Evolutionary conservation across 2,329 filamentous ascomycete genomes (phyloP), one percentile per base, ranked within the genome.

Genomic region (Sclerotinia spermophila): DNA sequence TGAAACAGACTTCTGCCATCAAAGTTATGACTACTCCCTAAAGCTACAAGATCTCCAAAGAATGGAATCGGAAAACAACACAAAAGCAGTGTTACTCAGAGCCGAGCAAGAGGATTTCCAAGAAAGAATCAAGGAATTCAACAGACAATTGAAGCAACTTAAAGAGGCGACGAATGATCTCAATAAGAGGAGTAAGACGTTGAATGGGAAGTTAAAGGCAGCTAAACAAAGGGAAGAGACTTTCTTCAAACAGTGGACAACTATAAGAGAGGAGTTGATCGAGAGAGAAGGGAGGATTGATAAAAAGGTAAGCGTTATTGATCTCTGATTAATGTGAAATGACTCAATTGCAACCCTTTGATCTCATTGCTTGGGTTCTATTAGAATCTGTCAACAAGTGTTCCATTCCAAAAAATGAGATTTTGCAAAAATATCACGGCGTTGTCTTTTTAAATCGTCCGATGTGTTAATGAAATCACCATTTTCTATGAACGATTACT

Each of bases 71-170:
- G 48, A 27, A 6, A 51, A 51, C 2, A 13, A 17, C 2, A 27
- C 5, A 51, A 51, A 51, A 13, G 24, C 27, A 15, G n/a, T 1
- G 0, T 6, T 51, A 8, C 48, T 51, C n/a, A 27, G 48, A 51
- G 48, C n/a, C 48, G 48, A 51, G 48, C 48, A 51, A 51, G 1
- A 0, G 1, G 17, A 7, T 7, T 51, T 51, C 13, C n/a, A 27
- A 11, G 27, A 24, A 27, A 3, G 5, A 13, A 2, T 51, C 5
- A 27, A 7, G n/a, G n/a, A 1, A 5, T 27, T 51, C 5, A 27
- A 27, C 5, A 15, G 7, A n/a, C n/a, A 5, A 7, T 1, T 51
- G n/a, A 0, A 17, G 13, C n/a, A 15, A 27, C 13, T 13, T 5
- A 27, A n/a, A 27, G 48, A 27, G 24, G 13, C 48, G n/a, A 27